Evolutionary conservation across 2,329 filamentous ascomycete genomes (phyloP), one percentile per base, ranked within the genome.

Genomic region (Fusarium sp.): DNA sequence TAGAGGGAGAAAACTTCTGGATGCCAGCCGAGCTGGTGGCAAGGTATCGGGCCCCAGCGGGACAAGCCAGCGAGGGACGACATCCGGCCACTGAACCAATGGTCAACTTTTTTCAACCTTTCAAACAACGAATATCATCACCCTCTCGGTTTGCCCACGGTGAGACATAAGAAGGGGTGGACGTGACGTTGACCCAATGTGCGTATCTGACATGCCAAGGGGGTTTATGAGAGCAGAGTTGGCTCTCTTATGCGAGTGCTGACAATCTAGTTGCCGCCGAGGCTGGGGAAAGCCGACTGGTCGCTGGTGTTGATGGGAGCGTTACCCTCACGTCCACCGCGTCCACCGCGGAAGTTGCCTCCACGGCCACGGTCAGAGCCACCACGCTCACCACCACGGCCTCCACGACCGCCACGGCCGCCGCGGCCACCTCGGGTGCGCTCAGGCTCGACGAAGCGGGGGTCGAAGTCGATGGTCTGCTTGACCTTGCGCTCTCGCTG

Each of bases 401-500:
- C 80, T 22, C 77, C 77, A 63, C 78, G 86, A 78, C 88, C 87
- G 76, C 77, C 77, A 37, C 86, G 83, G 69, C 84, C 84, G 75
- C 86, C 85, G 74, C 88, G 86, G 76, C 87, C 86, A 75, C 85
- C 86, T 80, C 87, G 85, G 77, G 83, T 84, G 68, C 91, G 90
- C 78, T 91, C 88, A 69, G 90, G 88, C 87, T 96, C 94, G 79
- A 94, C 89, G 83, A 90, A 95, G 82, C 93, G 90, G 87, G 95
- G 91, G 85, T 98, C 95, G 76, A 98, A 94, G 81, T 97, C 95
- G 80, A 98, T 84, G 83, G 93, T 85, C 85, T 94, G 91, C 93
- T 98, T 98, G 87, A 93, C 90, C 91, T 97, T 97, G 87, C 93
- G 93, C 88, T 96, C 93, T 82, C 95, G 94, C 88, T 96, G 91